phyloP scores from a whole-genome alignment of 768 basidiomycete species.

The Leccinum barrowsii region DNA sequence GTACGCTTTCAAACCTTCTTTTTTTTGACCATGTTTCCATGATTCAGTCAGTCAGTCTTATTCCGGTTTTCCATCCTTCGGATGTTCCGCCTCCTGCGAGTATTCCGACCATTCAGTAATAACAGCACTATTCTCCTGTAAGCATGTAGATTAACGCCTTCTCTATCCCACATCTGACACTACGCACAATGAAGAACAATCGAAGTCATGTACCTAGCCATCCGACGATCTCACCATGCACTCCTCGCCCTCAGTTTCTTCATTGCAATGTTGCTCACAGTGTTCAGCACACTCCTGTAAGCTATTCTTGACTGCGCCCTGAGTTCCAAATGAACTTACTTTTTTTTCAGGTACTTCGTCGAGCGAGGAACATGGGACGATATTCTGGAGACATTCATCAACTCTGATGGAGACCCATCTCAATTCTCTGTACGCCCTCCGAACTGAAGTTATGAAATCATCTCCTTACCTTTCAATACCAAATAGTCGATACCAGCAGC shows the following conservation, averaged over 20 bases:
- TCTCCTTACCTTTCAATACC: background rate
- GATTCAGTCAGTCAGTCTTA: conserved; percentile 57
- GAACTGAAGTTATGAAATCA: background rate
- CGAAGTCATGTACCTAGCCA: conserved; percentile 90
- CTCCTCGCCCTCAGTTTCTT: conserved; percentile 86
- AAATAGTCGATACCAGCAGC: conserved; percentile 65
- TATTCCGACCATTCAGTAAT: conserved; percentile 87
- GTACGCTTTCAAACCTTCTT: conserved; percentile 39
- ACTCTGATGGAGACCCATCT: conserved; percentile 78
- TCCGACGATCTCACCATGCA: conserved; percentile 82
- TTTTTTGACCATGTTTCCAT: background rate
- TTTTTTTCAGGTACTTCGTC: conserved; percentile 65
- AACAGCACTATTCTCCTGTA: conserved; percentile 80
- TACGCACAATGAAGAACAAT: conserved; percentile 54
- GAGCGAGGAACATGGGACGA: conserved; percentile 91
- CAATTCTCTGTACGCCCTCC: conserved; percentile 60
- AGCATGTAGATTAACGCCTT: conserved; percentile 26
- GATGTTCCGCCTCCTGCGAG: conserved; percentile 84
- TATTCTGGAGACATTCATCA: conserved; percentile 73
- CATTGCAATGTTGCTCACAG: conserved; percentile 79
- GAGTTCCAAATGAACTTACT: background rate
- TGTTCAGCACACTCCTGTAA: conserved; percentile 83
- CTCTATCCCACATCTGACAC: background rate
- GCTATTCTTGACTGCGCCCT: conserved; percentile 21
- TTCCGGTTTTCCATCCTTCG: conserved; percentile 90